Base-by-base conservation (phyloP, 1,284 basidiomycete genomes). In the Hymenochaete sp. region DNA sequence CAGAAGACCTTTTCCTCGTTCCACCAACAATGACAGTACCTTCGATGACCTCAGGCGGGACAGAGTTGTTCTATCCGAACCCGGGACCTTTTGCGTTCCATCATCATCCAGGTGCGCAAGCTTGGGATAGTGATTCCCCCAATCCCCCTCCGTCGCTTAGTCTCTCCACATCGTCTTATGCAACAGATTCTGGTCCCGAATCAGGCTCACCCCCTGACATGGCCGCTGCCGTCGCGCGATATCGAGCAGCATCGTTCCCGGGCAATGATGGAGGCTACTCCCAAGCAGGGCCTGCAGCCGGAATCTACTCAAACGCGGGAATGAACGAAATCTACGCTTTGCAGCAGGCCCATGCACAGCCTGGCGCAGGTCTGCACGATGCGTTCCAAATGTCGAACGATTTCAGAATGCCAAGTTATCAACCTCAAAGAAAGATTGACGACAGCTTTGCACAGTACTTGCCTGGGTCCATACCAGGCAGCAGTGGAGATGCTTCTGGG, bases 1-100 rank as follows among this genome's bases (percentile, higher is more conserved):
- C 49, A 16, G 49, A 51, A 29, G 49, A 51, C n/a, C 42, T 51
- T n/a, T 51, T 51, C 18, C 21, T 51, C 16, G 49, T 39, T 11
- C 49, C 49, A 16, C 49, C 49, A 10, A 45, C 49, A 8, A 43
- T 51, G 38, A 51, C 45, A 10, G 45, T 51, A 18, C 45, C 49
- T 4, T 51, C 49, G 3, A 51, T 51, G 49, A 28, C 24, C 18
- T 21, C 44, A 6, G 33, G 39, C 3, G 41, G 37, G 13, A n/a
- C n/a, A 35, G 49, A 51, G 16, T 37, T 51, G 10, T 51, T 47
- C 14, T 51, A 47, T 36, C 45, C 49, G 11, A 22, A 18, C 16
- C 14, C 21, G 14, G 27, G 6, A 26, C 45, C 43, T 18, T 51
- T 47, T 32, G 45, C 49, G 24, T 51, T 47, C 44, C 45, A 47